phyloP scores from a whole-genome alignment of 306 rosid genomes.

The Casuarina cunninghamiana region DNA sequence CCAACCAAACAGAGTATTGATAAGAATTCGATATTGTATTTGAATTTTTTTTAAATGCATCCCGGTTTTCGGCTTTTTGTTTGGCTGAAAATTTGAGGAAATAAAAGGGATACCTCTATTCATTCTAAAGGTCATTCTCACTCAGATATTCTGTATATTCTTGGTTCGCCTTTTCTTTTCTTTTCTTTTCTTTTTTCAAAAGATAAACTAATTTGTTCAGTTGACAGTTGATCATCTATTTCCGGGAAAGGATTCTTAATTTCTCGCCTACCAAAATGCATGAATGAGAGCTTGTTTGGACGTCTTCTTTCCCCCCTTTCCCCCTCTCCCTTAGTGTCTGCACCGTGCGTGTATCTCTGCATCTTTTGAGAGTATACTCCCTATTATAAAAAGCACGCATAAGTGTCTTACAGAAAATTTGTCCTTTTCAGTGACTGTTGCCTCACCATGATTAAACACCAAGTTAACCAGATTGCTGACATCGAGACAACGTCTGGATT shows the following conservation, averaged over 20 bases:
- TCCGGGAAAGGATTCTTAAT: background rate
- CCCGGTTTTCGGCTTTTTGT: background rate
- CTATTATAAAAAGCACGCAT: background rate
- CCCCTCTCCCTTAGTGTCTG: background rate
- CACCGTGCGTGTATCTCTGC: background rate
- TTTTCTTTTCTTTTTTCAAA: background rate
- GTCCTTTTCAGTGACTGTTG: conserved; percentile 26
- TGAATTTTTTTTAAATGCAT: background rate
- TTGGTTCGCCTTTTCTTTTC: background rate
- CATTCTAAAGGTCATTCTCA: background rate
- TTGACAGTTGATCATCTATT: too few relatives aligned
- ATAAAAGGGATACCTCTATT: background rate
- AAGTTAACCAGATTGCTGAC: conserved; percentile 32
- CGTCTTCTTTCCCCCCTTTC: too few relatives aligned
- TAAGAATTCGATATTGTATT: background rate
- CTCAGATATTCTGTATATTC: background rate
- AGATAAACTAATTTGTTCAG: background rate
- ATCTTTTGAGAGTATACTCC: background rate
- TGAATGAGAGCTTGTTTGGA: background rate
- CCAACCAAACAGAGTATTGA: background rate
- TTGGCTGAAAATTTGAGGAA: background rate
- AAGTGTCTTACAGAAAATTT: background rate
- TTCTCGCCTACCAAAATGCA: background rate
- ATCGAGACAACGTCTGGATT: conserved; percentile 52
- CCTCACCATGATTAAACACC: conserved; percentile 47